Conservation (phyloP, 2,329 filamentous ascomycete genomes). For the Pezizomycotina sp. region DNA sequence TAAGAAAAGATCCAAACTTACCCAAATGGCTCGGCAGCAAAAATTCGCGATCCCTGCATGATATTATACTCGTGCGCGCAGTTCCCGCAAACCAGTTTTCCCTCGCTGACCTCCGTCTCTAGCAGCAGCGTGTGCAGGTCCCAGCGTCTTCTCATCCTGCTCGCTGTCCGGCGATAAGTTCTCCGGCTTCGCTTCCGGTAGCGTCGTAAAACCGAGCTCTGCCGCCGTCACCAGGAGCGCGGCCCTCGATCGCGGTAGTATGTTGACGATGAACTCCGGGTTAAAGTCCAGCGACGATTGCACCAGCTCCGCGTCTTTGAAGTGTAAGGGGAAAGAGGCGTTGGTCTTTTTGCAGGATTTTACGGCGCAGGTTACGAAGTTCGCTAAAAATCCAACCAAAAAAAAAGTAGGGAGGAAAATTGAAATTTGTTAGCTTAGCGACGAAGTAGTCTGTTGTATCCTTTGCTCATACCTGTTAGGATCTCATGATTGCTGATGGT, state of each 20-base stretch:
- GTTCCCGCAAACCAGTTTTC: slow-evolving; percentile 74
- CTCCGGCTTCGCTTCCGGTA: slow-evolving; percentile 26
- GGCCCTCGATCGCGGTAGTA: slow-evolving; percentile 83
- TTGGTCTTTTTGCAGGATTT: slow-evolving; percentile 78
- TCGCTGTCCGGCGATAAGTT: slow-evolving; percentile 37
- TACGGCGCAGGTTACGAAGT: slow-evolving; percentile 91
- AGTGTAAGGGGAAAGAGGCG: slow-evolving; percentile 75
- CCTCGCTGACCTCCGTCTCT: slow-evolving; percentile 78
- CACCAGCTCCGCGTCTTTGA: slow-evolving; percentile 78
- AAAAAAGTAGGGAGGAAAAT: too few relatives aligned
- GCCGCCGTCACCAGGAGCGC: slow-evolving; percentile 57
- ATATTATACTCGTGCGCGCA: slow-evolving; percentile 90
- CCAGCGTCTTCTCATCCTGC: slow-evolving; percentile 51
- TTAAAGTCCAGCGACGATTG: slow-evolving; percentile 70
- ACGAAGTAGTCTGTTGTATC: too few relatives aligned
- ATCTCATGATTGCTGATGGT: too few relatives aligned
- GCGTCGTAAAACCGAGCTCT: slow-evolving; percentile 29
- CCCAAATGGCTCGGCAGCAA: slow-evolving; percentile 78
- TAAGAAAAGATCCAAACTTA: slow-evolving; percentile 7
- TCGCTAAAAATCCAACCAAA: too few relatives aligned
- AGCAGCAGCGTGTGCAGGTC: slow-evolving; percentile 67
- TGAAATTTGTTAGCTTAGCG: too few relatives aligned
- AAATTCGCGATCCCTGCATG: slow-evolving; percentile 93
- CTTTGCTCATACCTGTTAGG: too few relatives aligned
- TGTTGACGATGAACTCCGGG: slow-evolving; percentile 61